Evolutionary conservation across 2,329 filamentous ascomycete species (phyloP).

Genomic region (Beauveria brongniartii): DNA sequence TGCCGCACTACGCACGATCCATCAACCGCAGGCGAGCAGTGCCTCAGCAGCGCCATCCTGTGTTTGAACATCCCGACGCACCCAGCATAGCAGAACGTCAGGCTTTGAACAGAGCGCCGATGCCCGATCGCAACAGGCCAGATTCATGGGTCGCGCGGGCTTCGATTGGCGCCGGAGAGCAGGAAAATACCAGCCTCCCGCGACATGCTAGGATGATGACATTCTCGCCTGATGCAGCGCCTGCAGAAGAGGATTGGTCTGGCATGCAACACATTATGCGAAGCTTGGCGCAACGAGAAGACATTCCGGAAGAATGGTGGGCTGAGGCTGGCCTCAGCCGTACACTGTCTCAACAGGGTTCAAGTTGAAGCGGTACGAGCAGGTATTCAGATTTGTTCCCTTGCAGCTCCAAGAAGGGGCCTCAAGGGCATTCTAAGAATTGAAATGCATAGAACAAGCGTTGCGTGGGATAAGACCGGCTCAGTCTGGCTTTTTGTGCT

Average conservation of each 20-base stretch:
- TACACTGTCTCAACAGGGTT: conserved; percentile 33
- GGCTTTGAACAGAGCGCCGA: not conserved
- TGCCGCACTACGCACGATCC: not conserved
- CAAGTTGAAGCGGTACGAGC: not conserved
- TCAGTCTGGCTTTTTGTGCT: not conserved
- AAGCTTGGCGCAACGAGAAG: conserved; percentile 59
- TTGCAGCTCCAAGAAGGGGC: not conserved
- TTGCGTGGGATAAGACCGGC: not conserved
- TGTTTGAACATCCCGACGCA: not conserved
- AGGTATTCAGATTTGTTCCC: not conserved
- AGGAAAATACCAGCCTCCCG: conserved; percentile 16
- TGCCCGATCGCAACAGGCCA: not conserved
- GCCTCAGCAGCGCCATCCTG: not conserved
- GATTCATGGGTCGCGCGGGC: conserved; percentile 20
- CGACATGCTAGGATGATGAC: conserved; percentile 15
- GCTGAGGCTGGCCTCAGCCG: conserved; percentile 58
- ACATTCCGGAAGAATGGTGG: conserved; percentile 82
- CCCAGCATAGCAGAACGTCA: conserved; percentile 1
- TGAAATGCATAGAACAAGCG: not conserved
- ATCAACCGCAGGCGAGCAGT: not conserved
- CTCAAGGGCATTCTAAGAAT: not conserved
- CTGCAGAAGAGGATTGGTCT: conserved; percentile 34
- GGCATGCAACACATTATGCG: conserved; percentile 68
- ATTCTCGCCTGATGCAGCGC: conserved; percentile 16
- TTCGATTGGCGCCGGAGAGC: conserved; percentile 21